Base-by-base conservation (phyloP, 495 filamentous ascomycete genomes). In the Penicillium robsamsonii region DNA sequence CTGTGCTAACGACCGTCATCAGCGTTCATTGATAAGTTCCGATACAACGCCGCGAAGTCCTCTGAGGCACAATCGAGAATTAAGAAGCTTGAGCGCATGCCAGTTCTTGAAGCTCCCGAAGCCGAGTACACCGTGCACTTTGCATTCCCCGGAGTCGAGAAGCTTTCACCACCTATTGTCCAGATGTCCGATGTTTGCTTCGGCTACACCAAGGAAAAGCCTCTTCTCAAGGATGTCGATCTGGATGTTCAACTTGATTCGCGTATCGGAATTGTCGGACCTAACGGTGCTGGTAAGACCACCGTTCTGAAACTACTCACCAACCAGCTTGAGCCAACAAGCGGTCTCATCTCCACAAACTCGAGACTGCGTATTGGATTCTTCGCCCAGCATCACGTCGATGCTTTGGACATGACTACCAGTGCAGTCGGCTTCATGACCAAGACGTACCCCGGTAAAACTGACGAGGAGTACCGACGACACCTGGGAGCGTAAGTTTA, bases 21-120 rank as follows among this genome's bases (percentile, higher is more conserved):
- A 81, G 87, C 89, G 31, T 99, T 99, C 75, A 97, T 99, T 73
- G 94, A 99, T 80, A 99, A 99, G 74, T 97, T 99, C 83, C 86
- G 94, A 27, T 99, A 99, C 84, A 99, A 99, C 69, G 94, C 94
- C 13, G 94, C 95, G 64, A 99, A 99, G 68, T 96, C 95, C 0
- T 96, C 92, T 15, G 94, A 99, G 78, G 94, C 94, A 2, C 94
- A 99, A 65, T 96, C 92, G 0, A 83, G 94, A 56, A 97, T 99
- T 80, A 99, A 99, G 79, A 99, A 99, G 70, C 81, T 99, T 27
- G 95, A 99, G 72, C 90, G 87, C 61, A 96, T 99, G 87, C 95
- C 95, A 0, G 78, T 96, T 4, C 83, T 97, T 24, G 88, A 96
- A 65, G 75, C 91, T 3, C 94, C 94, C 4, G 94, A 99, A 73